phyloP scores from a whole-genome alignment of 371 early-diverging fungal genomes.

The Zychaea mexicana region DNA sequence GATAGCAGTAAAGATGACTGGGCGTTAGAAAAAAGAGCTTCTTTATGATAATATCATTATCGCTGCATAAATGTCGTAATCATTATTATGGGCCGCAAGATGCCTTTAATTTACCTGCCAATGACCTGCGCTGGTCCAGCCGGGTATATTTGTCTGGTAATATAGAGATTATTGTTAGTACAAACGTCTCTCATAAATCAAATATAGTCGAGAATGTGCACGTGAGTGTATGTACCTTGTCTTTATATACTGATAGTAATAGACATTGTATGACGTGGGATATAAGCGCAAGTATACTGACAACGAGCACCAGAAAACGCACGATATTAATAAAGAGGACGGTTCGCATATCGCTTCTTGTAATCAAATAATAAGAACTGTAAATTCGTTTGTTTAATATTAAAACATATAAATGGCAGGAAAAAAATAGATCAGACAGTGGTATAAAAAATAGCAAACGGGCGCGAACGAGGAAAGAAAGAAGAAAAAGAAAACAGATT shows the following conservation, averaged over 20 bases:
- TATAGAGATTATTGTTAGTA: not conserved
- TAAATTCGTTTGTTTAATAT: not conserved
- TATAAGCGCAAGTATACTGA: conserved; percentile 19
- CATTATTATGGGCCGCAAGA: too few relatives aligned
- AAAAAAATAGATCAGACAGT: conserved; percentile 2
- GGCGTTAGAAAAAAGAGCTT: not conserved
- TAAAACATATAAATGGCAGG: not conserved
- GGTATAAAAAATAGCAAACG: conserved; percentile 5
- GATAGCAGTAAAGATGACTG: not conserved
- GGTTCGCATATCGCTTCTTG: conserved; percentile 13
- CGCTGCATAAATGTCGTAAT: not conserved
- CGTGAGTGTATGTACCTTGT: conserved; percentile 10
- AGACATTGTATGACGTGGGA: conserved; percentile 30
- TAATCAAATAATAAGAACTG: not conserved
- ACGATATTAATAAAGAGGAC: conserved; percentile 9
- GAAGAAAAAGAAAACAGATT: not conserved
- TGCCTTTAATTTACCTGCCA: conserved; percentile 28
- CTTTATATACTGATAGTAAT: conserved; percentile 21
- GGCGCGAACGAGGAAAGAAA: conserved; percentile 1
- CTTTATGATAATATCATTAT: not conserved
- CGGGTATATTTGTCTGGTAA: conserved; percentile 23
- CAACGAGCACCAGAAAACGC: conserved; percentile 19
- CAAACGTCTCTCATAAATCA: too few relatives aligned
- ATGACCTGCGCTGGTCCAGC: conserved; percentile 31
- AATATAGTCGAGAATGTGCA: not conserved